Conservation (phyloP, 805 yeast genomes). For the Lachancea meyersii region DNA sequence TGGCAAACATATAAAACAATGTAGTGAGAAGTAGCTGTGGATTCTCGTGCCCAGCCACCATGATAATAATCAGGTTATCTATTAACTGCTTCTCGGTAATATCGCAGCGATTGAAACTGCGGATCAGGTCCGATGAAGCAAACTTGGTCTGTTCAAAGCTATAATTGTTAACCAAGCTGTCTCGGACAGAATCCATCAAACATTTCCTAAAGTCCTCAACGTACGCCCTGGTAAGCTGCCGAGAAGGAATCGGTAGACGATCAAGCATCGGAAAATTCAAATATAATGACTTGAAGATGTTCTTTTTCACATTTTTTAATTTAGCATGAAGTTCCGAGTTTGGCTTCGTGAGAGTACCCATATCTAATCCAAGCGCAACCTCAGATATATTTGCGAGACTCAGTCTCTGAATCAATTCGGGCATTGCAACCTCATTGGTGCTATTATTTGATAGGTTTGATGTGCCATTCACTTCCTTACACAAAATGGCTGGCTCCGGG, state of each 20-base stretch:
- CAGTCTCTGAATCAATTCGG: slow-evolving; percentile 42
- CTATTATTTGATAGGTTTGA: too few species aligned
- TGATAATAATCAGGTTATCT: slow-evolving; percentile 48
- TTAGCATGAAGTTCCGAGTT: slow-evolving; percentile 31
- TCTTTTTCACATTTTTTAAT: slow-evolving; percentile 41
- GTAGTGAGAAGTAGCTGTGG: slow-evolving; percentile 49
- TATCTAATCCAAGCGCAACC: slow-evolving; percentile 45
- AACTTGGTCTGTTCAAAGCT: slow-evolving; percentile 32
- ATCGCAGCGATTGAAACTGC: slow-evolving; percentile 34
- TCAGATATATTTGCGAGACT: slow-evolving; percentile 46
- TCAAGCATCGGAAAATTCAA: slow-evolving; percentile 53
- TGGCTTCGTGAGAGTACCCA: slow-evolving; percentile 34
- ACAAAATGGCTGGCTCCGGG: too few species aligned
- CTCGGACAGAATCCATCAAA: slow-evolving; percentile 34
- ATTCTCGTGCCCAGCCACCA: slow-evolving; percentile 61
- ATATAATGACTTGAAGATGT: slow-evolving; percentile 49
- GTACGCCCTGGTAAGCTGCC: slow-evolving; percentile 39
- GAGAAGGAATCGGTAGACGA: slow-evolving; percentile 41
- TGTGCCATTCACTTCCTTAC: too few species aligned
- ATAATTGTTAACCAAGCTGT: slow-evolving; percentile 27
- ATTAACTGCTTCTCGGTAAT: slow-evolving; percentile 43
- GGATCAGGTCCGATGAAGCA: slow-evolving; percentile 39
- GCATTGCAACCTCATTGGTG: slow-evolving; percentile 26
- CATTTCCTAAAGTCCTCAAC: slow-evolving; percentile 38
- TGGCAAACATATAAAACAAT: slow-evolving; percentile 42